Evolutionary conservation across 2,329 filamentous ascomycete genomes (phyloP), one percentile per base, ranked within the genome.

Genomic region (Rhexocercosporidium sp.): DNA sequence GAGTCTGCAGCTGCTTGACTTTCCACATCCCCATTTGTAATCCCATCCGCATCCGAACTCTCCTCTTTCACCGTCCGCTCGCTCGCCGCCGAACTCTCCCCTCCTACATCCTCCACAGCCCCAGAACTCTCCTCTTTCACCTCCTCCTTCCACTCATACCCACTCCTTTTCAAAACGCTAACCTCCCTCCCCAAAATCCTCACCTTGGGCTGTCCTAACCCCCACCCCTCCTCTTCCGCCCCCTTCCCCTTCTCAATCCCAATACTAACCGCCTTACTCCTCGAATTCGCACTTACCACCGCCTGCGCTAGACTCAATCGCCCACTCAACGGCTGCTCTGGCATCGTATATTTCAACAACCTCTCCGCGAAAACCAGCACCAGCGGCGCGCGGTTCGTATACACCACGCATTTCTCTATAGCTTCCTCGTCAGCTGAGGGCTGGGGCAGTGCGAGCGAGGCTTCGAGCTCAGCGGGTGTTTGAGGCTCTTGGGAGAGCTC

Each of bases 301-400:
- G 92, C 93, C 78, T 97, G 93, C 0, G 90, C 92, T 22, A 97
- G 81, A 75, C 93, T 96, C 22, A 97, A 81, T 56, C 92, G 85
- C 76, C 92, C 95, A n/a, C 92, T 96, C 3, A 90, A 83, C 3
- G 93, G 93, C 76, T 97, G 94, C 71, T 92, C 90, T 0, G 93
- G 92, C 90, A 94, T 95, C 0, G 92, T 96, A 75, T 91, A 89
- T 54, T 91, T 90, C 56, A 96, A 77, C 59, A 95, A 77, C 67
- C 88, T 86, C 16, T 93, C 86, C 0, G 91, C 89, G 78, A 96
- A 96, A 0, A 93, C 93, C 5, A 97, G 83, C 1, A 97, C 88
- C 1, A 97, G 81, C 0, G 94, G 93, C 1, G 94, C 93, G 46
- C 94, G 85, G 74, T 97, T 96, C 0, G 92, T 96, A 69, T 89